phyloP scores from a whole-genome alignment of 2,329 filamentous ascomycete species.

The Fusarium mangiferae region DNA sequence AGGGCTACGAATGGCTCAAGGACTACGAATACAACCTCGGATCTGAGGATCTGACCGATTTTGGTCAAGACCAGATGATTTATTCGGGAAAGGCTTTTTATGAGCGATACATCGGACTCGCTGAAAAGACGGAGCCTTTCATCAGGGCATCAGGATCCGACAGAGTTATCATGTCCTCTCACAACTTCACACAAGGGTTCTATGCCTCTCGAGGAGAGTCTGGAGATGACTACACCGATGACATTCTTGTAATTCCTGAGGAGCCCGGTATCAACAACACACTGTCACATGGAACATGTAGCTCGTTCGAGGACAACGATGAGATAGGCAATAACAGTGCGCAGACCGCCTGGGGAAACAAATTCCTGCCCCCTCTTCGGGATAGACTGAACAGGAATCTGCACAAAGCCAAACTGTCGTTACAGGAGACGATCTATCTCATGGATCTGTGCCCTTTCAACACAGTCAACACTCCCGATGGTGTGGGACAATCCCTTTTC shows the following conservation, averaged over 20 bases:
- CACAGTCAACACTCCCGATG: slow-evolving; percentile 72
- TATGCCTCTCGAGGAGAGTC: slow-evolving; percentile 57
- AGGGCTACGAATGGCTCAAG: slow-evolving; percentile 75
- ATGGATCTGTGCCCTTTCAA: slow-evolving; percentile 93
- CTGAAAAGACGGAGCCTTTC: slow-evolving; percentile 70
- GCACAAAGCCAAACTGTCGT: slow-evolving; percentile 71
- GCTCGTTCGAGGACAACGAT: slow-evolving; percentile 72
- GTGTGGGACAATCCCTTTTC: slow-evolving; percentile 69
- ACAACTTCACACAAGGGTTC: slow-evolving; percentile 81
- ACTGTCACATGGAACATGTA: slow-evolving; percentile 78
- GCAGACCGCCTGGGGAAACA: slow-evolving; percentile 66
- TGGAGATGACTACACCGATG: slow-evolving; percentile 58
- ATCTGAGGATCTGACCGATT: slow-evolving; percentile 73
- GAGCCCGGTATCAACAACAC: slow-evolving; percentile 78
- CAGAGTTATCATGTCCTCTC: slow-evolving; percentile 78
- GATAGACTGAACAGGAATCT: slow-evolving; percentile 75
- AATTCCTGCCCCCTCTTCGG: slow-evolving; percentile 76
- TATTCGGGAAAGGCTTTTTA: slow-evolving; percentile 83
- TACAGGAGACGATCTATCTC: slow-evolving; percentile 71
- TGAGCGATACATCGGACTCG: slow-evolving; percentile 73
- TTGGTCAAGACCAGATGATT: slow-evolving; percentile 75
- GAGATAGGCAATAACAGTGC: slow-evolving; percentile 61
- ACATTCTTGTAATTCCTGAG: slow-evolving; percentile 78
- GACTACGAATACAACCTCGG: slow-evolving; percentile 78
- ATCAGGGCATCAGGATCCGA: slow-evolving; percentile 75